Percentiles rank a stretch among this genome's conserved stretches.
phyloP scores from a whole-genome alignment of 2,329 filamentous ascomycete genomes.

The Tympanopsis confertula region DNA sequence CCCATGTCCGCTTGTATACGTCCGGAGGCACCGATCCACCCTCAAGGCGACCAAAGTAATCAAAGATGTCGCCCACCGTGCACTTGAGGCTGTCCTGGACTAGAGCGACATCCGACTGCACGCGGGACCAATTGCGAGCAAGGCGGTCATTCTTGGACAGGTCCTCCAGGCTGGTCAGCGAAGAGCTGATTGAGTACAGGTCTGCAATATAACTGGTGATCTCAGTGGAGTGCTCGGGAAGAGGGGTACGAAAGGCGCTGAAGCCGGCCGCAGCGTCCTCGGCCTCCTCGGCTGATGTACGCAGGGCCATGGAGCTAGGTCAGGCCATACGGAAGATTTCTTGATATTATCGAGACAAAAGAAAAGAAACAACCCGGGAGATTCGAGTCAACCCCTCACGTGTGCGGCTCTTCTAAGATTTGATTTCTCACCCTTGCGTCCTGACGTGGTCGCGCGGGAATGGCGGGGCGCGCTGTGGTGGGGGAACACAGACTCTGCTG shows the following conservation, averaged over 20 bases:
- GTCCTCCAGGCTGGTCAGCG: not conserved
- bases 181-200: not conserved
- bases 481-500: too few relatives aligned
- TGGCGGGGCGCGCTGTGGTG: too few relatives aligned
- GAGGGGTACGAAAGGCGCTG: not conserved
- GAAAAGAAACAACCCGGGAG: too few relatives aligned
- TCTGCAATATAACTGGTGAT: not conserved
- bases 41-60: not conserved
- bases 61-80: not conserved
- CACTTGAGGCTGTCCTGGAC: not conserved
- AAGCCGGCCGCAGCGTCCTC: slow-evolving; percentile 1
- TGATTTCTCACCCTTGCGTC: too few relatives aligned
- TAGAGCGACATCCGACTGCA: not conserved
- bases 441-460: too few relatives aligned
- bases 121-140: not conserved
- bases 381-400: too few relatives aligned
- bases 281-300: not conserved
- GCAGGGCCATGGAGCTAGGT: not conserved
- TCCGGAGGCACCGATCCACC: not conserved
- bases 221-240: not conserved
- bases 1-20: not conserved
- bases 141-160: not conserved
- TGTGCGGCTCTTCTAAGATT: too few relatives aligned
- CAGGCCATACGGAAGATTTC: too few relatives aligned
- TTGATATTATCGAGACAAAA: too few relatives aligned